Evolutionary conservation across 75 land plant species (phyloP).

Genomic region (Cunninghamia lanceolata): DNA sequence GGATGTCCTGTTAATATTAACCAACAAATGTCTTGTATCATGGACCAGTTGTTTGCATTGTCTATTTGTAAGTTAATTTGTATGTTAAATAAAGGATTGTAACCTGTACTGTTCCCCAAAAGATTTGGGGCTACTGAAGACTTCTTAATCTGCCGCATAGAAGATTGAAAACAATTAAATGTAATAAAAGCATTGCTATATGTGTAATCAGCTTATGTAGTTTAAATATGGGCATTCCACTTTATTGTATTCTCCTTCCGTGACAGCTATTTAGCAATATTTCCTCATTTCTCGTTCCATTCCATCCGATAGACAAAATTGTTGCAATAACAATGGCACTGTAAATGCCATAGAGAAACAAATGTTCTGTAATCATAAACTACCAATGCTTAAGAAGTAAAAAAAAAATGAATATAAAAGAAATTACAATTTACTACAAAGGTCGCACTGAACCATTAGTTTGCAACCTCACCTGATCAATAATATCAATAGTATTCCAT

Average conservation of each 20-base stretch:
- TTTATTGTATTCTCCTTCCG: background rate
- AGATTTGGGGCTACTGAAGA: background rate
- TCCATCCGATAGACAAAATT: background rate
- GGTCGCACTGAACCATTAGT: background rate
- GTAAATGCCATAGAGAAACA: background rate
- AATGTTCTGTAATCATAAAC: background rate
- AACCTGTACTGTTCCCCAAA: background rate
- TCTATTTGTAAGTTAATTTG: background rate
- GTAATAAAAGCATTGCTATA: background rate
- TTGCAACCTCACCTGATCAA: constrained; percentile 56
- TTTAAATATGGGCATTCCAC: background rate
- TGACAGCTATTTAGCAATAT: background rate
- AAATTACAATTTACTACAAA: background rate
- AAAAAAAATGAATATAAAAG: background rate
- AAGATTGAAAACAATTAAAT: background rate
- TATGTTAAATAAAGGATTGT: background rate
- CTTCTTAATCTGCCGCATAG: background rate
- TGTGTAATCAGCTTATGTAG: background rate
- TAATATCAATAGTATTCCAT: constrained; percentile 86
- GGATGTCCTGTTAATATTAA: background rate
- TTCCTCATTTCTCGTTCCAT: background rate
- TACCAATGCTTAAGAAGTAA: background rate
- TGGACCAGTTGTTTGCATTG: background rate
- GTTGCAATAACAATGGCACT: background rate
- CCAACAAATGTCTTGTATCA: background rate